Evolutionary conservation across 305 asterid species (phyloP), one percentile per base, ranked within the genome.

Genomic region (Fraxinus ornus): DNA sequence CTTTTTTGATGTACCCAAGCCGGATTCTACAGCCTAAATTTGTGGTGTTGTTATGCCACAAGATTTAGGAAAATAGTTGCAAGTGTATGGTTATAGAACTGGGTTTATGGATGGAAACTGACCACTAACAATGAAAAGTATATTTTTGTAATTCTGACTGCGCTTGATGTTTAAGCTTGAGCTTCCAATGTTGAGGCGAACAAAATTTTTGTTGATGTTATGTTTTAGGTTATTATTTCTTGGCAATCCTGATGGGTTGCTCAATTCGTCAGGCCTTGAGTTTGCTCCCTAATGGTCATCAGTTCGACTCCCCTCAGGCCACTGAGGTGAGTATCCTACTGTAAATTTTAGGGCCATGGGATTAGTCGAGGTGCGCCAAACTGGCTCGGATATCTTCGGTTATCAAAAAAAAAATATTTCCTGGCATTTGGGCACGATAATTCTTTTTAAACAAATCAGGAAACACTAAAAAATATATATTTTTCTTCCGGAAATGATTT

Each of bases 11-110:
- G 39, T 81, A 75, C 73, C 22, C 52, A 28, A 1, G 76, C 73
- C 78, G 73, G 79, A 76, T 49, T 26, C 26, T 35, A 80, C n/a
- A 80, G 37, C 78, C 60, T 76, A 24, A 13, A 39, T 21, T 30
- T 13, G 68, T 28, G 21, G 21, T 49, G 5, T 0, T 47, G 55
- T 47, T 47, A 47, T 17, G 21, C n/a, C 60, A 15, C 60, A 49
- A 15, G 21, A 49, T 49, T 49, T 15, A 49, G 7, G 21, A 49
- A 49, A 49, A 49, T 49, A 49, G 60, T 49, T 49, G 60, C 5
- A 49, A 49, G 19, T 49, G 21, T 49, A 49, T 49, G 60, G 21
- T 49, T 49, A 49, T n/a, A 49, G 19, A 49, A 49, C 21, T 15
- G 60, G 21, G 60, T 49, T 49, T 49, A 49, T 49, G 21, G 60